Evolutionary conservation across 2,329 filamentous ascomycete species (phyloP).

Genomic region (Xylariaceae sp.): DNA sequence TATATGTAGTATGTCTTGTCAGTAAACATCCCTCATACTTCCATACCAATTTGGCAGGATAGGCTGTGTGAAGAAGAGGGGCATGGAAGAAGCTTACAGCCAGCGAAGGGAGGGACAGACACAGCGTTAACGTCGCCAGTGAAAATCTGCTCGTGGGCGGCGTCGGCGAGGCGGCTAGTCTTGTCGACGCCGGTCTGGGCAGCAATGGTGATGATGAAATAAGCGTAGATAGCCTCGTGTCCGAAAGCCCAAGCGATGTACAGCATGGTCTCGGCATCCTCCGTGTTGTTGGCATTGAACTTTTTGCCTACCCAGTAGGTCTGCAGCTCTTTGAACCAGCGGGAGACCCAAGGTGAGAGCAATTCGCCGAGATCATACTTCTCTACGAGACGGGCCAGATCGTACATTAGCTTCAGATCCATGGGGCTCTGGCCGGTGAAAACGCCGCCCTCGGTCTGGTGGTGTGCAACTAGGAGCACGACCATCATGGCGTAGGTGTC

Average conservation of each 20-base stretch:
- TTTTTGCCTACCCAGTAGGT: constrained; percentile 6
- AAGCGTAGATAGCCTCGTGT: constrained; percentile 15
- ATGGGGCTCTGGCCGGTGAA: not conserved
- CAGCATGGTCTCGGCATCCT: constrained; percentile 11
- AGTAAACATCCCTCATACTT: not conserved
- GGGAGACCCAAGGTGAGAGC: constrained; percentile 4
- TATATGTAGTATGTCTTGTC: not conserved
- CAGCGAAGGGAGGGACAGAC: constrained; percentile 10
- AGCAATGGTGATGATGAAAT: constrained; percentile 15
- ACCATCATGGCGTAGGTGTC: constrained; percentile 12
- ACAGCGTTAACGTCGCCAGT: not conserved
- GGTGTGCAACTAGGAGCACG: constrained; percentile 13
- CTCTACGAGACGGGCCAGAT: constrained; percentile 11
- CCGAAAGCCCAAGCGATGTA: constrained; percentile 19
- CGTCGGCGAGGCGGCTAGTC: constrained; percentile 8
- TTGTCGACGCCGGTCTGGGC: constrained; percentile 9
- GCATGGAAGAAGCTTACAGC: constrained; percentile 1
- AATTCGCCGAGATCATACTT: constrained; percentile 15
- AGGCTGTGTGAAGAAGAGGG: not conserved
- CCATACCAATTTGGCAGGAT: not conserved
- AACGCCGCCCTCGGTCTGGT: not conserved
- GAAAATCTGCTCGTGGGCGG: constrained; percentile 8
- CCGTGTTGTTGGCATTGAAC: constrained; percentile 2
- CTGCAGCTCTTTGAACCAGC: constrained; percentile 13
- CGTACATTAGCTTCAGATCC: constrained; percentile 5